phyloP scores from a whole-genome alignment of 2,329 filamentous ascomycete genomes.

The Aspergillus quadricinctus region DNA sequence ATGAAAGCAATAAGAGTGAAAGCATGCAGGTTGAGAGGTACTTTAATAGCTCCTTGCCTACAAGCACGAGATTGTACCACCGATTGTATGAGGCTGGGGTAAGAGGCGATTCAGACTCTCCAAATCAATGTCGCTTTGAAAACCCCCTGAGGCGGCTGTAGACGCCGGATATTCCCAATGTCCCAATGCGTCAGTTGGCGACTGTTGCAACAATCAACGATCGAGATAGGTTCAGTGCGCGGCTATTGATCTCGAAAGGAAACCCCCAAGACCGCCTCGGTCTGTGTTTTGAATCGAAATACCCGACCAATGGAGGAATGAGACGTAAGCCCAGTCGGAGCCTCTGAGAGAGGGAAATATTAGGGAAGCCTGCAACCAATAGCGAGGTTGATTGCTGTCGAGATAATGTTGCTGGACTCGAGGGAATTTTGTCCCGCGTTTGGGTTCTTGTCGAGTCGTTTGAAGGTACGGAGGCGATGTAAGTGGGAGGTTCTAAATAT shows the following conservation, averaged over 20 bases:
- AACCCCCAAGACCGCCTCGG: not conserved
- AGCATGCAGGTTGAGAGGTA: slow-evolving; percentile 14
- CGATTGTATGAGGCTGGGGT: slow-evolving; percentile 3
- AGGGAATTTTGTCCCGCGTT: not conserved
- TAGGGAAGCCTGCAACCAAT: slow-evolving; percentile 2
- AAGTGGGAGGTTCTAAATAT: slow-evolving; percentile 31
- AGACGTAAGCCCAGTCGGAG: not conserved
- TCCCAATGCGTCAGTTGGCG: not conserved
- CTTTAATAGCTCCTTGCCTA: slow-evolving; percentile 19
- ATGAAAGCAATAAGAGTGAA: not conserved
- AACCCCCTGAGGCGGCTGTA: slow-evolving; percentile 37
- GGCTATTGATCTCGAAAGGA: slow-evolving; percentile 10
- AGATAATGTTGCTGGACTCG: not conserved
- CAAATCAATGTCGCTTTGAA: not conserved
- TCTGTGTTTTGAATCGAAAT: slow-evolving; percentile 1
- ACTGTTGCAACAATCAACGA: not conserved
- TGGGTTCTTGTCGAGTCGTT: not conserved
- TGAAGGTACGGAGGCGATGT: slow-evolving; percentile 15
- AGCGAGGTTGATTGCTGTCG: not conserved
- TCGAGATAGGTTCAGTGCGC: slow-evolving; percentile 1
- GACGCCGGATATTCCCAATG: slow-evolving; percentile 22
- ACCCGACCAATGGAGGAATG: not conserved
- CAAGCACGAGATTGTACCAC: slow-evolving; percentile 11
- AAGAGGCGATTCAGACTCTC: not conserved
- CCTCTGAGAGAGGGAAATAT: not conserved